These are phyloP conservation scores for Hysterangium stoloniferum DNA, from an alignment of 768 basidiomycete genomes.

Conservation along the genomic window DNA sequence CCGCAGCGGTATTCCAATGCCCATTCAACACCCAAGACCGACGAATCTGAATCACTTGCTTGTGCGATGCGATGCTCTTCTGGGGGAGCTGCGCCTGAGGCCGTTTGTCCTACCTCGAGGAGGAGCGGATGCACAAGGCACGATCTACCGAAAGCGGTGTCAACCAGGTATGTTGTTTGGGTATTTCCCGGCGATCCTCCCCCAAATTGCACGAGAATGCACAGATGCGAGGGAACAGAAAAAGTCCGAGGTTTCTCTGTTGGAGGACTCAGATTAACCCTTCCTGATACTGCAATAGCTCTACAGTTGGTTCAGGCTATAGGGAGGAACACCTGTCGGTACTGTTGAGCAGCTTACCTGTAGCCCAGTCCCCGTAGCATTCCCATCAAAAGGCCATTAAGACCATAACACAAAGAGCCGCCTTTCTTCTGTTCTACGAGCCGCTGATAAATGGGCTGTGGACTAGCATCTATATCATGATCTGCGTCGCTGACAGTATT, in stretches of 20 bases:
- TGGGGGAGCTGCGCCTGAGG: conserved; percentile 3
- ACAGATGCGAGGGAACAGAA: background rate
- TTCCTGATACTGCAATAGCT: background rate
- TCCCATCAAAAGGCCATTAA: conserved; percentile 9
- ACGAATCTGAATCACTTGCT: background rate
- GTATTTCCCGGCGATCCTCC: too few species aligned
- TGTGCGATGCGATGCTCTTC: conserved; percentile 10
- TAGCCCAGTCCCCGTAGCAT: conserved; percentile 13
- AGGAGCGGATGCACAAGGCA: conserved; percentile 12
- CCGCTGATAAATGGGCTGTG: background rate
- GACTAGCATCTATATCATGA: background rate
- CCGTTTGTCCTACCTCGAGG: conserved; percentile 1
- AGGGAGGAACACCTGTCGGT: background rate
- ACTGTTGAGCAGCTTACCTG: background rate
- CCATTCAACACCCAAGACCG: too few species aligned
- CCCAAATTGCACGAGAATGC: background rate
- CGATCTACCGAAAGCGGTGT: conserved; percentile 13
- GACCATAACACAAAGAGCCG: conserved; percentile 12
- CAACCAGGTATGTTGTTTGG: conserved; percentile 12
- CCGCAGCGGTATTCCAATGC: conserved; percentile 7
- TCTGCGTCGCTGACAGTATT: background rate
- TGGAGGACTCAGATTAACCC: background rate
- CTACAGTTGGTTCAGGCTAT: too few species aligned
- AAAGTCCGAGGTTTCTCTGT: background rate
- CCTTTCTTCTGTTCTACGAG: conserved; percentile 20